These are phyloP conservation scores for Cotoneaster glaucophyllus DNA, from an alignment of 306 rosid species.

Conservation along the genomic window DNA sequence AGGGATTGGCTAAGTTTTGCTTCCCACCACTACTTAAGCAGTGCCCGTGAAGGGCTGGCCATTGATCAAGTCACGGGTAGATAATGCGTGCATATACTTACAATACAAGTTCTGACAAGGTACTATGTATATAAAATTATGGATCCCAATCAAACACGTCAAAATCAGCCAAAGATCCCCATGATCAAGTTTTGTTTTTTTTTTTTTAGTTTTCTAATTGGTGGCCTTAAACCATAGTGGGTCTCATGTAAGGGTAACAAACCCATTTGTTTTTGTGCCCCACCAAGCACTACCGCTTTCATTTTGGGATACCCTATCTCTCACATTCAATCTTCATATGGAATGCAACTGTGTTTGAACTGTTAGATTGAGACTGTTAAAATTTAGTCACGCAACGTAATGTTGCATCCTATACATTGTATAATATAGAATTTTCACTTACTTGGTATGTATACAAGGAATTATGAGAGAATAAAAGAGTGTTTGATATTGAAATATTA, in stretches of 20 bases:
- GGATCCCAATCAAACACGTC: background rate
- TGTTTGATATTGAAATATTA: background rate
- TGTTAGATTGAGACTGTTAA: too few relatives aligned
- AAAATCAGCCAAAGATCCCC: background rate
- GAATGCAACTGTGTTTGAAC: too few relatives aligned
- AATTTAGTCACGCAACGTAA: background rate
- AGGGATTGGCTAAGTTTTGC: background rate
- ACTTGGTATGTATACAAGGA: background rate
- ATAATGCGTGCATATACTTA: background rate
- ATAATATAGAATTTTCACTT: background rate
- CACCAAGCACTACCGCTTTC: background rate
- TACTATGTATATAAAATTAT: background rate
- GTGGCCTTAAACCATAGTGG: background rate
- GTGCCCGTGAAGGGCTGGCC: constrained; percentile 14
- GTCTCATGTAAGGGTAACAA: background rate
- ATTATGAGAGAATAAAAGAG: background rate
- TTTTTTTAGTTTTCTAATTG: background rate
- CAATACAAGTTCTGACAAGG: background rate
- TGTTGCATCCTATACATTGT: background rate
- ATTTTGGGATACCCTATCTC: background rate
- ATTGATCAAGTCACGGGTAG: constrained; percentile 4
- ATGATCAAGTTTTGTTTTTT: background rate
- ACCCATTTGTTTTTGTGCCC: background rate
- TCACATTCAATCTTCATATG: background rate
- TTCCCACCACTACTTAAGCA: background rate